Evolutionary conservation across 2,329 filamentous ascomycete genomes (phyloP).

Genomic region (Periconia macrospinosa): DNA sequence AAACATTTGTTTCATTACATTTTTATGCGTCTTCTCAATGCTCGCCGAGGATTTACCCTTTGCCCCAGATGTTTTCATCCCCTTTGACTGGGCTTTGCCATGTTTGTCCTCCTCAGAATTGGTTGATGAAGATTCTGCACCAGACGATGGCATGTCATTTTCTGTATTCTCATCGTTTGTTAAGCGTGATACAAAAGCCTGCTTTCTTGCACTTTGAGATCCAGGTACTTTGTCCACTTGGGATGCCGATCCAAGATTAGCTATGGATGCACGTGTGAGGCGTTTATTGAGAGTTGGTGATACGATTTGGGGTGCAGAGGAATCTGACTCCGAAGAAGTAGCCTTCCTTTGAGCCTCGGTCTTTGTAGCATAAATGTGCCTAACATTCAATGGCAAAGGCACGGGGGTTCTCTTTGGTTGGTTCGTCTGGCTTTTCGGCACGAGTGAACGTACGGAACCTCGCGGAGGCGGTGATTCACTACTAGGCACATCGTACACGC

Average conservation of each 20-base stretch:
- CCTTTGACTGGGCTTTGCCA: neutral
- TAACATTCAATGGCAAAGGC: neutral
- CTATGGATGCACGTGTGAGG: neutral
- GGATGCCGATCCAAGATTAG: neutral
- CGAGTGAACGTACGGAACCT: neutral
- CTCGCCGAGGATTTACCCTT: no score
- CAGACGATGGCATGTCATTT: neutral
- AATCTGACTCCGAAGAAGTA: neutral
- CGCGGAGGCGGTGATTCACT: neutral
- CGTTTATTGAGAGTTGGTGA: neutral
- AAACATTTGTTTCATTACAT: conserved; percentile 1
- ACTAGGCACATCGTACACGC: neutral
- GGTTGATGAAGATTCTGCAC: neutral
- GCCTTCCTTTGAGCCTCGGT: neutral
- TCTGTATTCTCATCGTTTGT: neutral
- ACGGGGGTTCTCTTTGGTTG: neutral
- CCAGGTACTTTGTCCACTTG: neutral
- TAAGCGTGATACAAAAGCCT: neutral
- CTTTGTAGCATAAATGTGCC: conserved; percentile 36
- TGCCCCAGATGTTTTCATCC: neutral
- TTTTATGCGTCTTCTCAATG: neutral
- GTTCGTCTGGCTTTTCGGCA: neutral
- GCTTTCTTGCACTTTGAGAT: neutral
- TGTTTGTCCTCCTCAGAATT: neutral
- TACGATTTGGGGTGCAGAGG: neutral